Evolutionary conservation across 1,284 basidiomycete genomes (phyloP).

Genomic region (Rhodotorula mucilaginosa): DNA sequence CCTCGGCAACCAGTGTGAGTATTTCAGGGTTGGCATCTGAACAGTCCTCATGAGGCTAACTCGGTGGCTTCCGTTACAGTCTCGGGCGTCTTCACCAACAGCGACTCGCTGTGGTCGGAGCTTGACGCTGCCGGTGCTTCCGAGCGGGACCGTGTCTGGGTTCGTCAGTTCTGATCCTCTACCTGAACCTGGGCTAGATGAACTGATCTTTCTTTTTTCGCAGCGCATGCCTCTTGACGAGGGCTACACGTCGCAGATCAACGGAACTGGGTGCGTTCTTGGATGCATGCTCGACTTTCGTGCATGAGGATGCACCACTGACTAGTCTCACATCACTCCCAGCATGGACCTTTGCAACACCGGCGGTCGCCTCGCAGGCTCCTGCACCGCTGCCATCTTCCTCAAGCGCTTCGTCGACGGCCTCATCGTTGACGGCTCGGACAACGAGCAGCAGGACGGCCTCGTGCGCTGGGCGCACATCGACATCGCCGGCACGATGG

Average conservation of each 20-base stretch:
- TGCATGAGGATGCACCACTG: neutral
- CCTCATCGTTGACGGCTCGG: constrained; percentile 54
- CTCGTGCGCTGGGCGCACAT: constrained; percentile 55
- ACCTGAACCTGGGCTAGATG: no score
- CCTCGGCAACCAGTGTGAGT: constrained; percentile 58
- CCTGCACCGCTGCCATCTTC: constrained; percentile 82
- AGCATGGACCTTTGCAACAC: constrained; percentile 52
- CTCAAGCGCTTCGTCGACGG: constrained; percentile 64
- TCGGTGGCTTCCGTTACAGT: constrained; percentile 25
- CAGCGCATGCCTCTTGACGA: constrained; percentile 61
- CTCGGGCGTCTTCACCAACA: constrained; percentile 53
- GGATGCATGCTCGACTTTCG: neutral
- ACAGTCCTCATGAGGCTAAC: no score
- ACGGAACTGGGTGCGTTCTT: constrained; percentile 58
- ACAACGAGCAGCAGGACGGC: constrained; percentile 51
- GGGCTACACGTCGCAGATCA: constrained; percentile 72
- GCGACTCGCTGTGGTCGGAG: constrained; percentile 69
- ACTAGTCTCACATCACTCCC: neutral
- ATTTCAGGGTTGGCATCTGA: no score
- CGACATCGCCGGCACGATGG: constrained; percentile 70
- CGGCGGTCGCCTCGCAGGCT: constrained; percentile 70
- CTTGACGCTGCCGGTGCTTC: constrained; percentile 67
- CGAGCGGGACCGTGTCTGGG: constrained; percentile 75
- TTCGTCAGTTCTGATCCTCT: constrained; percentile 50
- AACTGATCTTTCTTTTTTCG: neutral